A percentile compares a stretch with the other conserved stretches of the same genome.
Conservation (phyloP, 2,329 filamentous ascomycete species). For the Peltaster fructicola region DNA sequence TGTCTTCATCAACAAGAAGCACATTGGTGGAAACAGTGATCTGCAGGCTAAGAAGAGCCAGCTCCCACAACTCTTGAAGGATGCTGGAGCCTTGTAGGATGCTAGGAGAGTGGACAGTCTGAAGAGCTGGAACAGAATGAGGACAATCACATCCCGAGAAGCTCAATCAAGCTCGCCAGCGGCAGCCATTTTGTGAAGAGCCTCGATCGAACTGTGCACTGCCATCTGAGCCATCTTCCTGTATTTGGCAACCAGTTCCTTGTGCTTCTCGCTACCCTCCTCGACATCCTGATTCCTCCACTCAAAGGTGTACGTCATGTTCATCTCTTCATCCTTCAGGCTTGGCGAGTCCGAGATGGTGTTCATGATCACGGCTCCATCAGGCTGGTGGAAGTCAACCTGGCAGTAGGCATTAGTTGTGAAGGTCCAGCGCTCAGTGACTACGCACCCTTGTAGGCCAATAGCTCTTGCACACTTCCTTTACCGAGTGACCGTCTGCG, state of each 20-base stretch:
- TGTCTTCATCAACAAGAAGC: constrained; percentile 77
- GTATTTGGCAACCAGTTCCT: constrained; percentile 14
- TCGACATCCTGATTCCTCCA: constrained; percentile 20
- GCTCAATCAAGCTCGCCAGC: constrained; percentile 11
- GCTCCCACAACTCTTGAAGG: constrained; percentile 46
- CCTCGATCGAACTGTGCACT: constrained; percentile 25
- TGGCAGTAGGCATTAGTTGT: constrained; percentile 10
- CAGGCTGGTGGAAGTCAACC: constrained; percentile 29
- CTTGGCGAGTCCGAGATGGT: constrained; percentile 24
- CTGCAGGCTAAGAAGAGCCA: constrained; percentile 49
- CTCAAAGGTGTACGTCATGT: constrained; percentile 32
- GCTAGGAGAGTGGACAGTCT: constrained; percentile 1
- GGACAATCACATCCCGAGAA: not conserved
- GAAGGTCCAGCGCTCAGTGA: not conserved
- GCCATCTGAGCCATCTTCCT: constrained; percentile 21
- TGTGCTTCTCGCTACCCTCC: constrained; percentile 19
- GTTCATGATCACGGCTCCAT: constrained; percentile 27
- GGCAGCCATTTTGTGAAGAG: constrained; percentile 24
- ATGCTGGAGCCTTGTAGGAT: constrained; percentile 43
- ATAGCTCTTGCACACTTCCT: constrained; percentile 22
- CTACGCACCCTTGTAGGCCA: constrained; percentile 23
- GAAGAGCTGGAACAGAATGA: not conserved
- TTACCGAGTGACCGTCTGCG: constrained; percentile 16
- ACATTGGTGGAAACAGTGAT: constrained; percentile 94
- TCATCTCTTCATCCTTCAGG: constrained; percentile 18